Evolutionary conservation across 768 basidiomycete species (phyloP).

Genomic region (Sutorius australiensis): DNA sequence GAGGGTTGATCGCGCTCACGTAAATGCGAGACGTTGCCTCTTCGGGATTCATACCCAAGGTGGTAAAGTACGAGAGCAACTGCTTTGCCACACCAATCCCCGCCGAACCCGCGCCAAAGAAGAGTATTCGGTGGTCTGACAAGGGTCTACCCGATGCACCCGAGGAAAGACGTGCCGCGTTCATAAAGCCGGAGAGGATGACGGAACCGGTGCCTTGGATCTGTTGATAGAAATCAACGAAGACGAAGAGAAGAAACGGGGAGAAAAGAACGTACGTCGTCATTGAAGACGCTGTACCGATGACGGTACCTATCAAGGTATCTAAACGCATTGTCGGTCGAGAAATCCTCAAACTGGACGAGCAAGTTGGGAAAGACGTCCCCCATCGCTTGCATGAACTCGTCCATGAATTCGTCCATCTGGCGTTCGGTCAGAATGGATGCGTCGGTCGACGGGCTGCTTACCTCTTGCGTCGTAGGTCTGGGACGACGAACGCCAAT

Average conservation of each 20-base stretch:
- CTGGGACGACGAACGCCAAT: conserved; percentile 62
- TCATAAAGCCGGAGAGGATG: conserved; percentile 70
- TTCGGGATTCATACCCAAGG: conserved; percentile 57
- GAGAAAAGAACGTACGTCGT: conserved; percentile 50
- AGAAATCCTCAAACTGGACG: conserved; percentile 77
- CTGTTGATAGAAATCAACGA: conserved; percentile 26
- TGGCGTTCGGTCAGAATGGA: conserved; percentile 16
- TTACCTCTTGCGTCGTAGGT: conserved; percentile 42
- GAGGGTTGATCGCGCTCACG: conserved; percentile 36
- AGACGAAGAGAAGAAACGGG: background rate
- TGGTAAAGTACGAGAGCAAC: conserved; percentile 44
- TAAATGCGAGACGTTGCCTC: conserved; percentile 67
- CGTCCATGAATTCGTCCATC: conserved; percentile 74
- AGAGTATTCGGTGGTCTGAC: conserved; percentile 52
- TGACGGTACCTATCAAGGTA: conserved; percentile 63
- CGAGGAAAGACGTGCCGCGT: conserved; percentile 62
- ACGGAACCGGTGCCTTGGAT: conserved; percentile 76
- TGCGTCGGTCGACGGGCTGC: background rate
- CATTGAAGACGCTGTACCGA: conserved; percentile 63
- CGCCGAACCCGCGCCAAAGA: conserved; percentile 53
- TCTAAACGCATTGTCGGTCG: conserved; percentile 74
- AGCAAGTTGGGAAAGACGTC: conserved; percentile 62
- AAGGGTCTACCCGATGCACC: conserved; percentile 39
- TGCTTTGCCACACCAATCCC: conserved; percentile 56
- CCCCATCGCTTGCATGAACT: conserved; percentile 67